These are phyloP conservation scores for Fusarium phyllophilum DNA, from an alignment of 2,329 filamentous ascomycete species.

Conservation along the genomic window DNA sequence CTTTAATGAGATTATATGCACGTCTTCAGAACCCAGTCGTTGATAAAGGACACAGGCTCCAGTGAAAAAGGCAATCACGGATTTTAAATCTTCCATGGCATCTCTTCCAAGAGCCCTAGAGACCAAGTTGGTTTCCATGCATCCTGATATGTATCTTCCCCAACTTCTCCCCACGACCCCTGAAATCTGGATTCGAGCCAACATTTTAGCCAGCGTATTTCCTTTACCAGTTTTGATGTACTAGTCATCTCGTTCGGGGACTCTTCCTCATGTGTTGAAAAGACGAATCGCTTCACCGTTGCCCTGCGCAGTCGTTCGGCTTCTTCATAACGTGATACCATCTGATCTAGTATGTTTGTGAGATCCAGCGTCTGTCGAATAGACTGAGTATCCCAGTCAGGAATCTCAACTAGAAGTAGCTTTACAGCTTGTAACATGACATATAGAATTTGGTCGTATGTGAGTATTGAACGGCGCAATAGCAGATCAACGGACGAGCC, in stretches of 20 bases:
- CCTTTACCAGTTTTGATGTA: slow-evolving; percentile 34
- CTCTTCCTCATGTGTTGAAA: slow-evolving; percentile 21
- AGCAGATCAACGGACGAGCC: slow-evolving; percentile 41
- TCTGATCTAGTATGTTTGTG: slow-evolving; percentile 16
- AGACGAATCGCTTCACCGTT: slow-evolving; percentile 17
- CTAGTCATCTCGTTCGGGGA: slow-evolving; percentile 14
- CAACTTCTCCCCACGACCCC: neutral
- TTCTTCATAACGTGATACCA: slow-evolving; percentile 17
- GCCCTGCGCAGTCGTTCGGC: slow-evolving; percentile 13
- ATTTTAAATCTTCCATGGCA: slow-evolving; percentile 35
- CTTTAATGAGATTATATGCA: neutral
- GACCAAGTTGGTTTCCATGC: slow-evolving; percentile 24
- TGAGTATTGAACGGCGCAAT: slow-evolving; percentile 34
- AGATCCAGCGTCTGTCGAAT: slow-evolving; percentile 35
- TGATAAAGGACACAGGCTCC: neutral
- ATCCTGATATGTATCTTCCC: neutral
- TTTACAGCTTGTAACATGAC: slow-evolving; percentile 38
- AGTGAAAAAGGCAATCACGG: neutral
- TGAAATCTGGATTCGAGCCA: slow-evolving; percentile 46
- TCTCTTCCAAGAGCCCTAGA: slow-evolving; percentile 40
- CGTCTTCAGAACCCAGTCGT: neutral
- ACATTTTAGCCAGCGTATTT: slow-evolving; percentile 45
- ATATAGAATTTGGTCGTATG: slow-evolving; percentile 33
- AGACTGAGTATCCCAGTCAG: slow-evolving; percentile 39
- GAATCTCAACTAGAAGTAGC: slow-evolving; percentile 38